Evolutionary conservation across 768 basidiomycete species (phyloP), one percentile per base, ranked within the genome.

Genomic region (Galerina sulciceps): DNA sequence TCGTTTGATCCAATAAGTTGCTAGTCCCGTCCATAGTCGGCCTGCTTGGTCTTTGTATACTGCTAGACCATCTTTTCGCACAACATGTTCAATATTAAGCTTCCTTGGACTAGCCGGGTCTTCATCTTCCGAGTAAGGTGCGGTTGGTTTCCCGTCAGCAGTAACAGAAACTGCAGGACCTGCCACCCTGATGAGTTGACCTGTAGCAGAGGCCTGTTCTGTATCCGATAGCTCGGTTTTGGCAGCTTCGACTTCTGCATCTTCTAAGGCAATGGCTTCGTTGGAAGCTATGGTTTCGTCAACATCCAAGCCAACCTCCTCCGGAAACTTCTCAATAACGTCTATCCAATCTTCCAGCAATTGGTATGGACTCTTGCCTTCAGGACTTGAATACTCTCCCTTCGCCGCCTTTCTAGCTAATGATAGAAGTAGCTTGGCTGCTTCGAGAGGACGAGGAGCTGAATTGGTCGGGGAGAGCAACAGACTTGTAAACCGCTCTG

Each of bases 1-100:
- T 5, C 94, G 88, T 75, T 97, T 97, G 73, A 96, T 96, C 96
- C 96, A 99, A 70, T 96, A 99, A 0, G 96, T 98, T 1, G 96
- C 96, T 26, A 99, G 75, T 0, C 96, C 97, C 5, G 94, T 91
- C 96, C 96, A 99, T 26, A 99, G 75, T 49, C 93, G 86, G 10
- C 97, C 97, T 2, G 96, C 94, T 75, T 99, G 97, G 71, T 99
- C 97, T 70, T 94, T 94, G 75, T 98, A 99, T 15, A 96, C 79
- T 2, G 79, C 81, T 22, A 99, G 79, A 14, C 97, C 97, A 64
- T 99, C 95, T 61, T 87, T 85, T 26, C 83, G 83, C 40, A 99
- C 83, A 58, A 99, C 90, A 37, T 79, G 76, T 67, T 96, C 96
- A 57, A 99, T 87, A 67, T 99, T 93, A 56, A 99, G 81, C 68